Percentiles rank a stretch among this genome's conserved stretches.
These are phyloP conservation scores for Lepiota brunneoincarnata DNA, from an alignment of 768 basidiomycete species.

Conservation along the genomic window DNA sequence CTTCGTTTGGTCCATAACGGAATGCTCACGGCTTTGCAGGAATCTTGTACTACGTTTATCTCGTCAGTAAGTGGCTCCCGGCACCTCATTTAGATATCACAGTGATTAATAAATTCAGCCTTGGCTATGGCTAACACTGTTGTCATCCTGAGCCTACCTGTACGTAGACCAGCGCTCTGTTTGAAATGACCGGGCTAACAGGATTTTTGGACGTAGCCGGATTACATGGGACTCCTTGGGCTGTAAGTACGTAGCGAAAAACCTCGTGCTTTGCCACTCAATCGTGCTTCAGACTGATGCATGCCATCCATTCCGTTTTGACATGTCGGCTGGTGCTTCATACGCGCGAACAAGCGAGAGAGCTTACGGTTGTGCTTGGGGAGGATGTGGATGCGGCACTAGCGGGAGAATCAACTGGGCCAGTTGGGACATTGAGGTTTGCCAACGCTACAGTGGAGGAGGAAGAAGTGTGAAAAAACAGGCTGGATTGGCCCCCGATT, in stretches of 20 bases:
- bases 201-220: neutral
- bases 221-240: neutral
- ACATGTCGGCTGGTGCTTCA: slow-evolving; percentile 7
- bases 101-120: neutral
- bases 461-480: too few relatives aligned
- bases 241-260: neutral
- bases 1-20: too few relatives aligned
- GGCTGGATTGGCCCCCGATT: too few relatives aligned
- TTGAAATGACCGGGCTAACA: neutral
- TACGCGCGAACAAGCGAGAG: slow-evolving; percentile 1
- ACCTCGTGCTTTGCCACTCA: neutral
- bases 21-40: neutral
- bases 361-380: neutral
- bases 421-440: too few relatives aligned
- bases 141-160: neutral
- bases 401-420: too few relatives aligned
- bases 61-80: neutral
- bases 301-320: slow-evolving; percentile 8
- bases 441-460: too few relatives aligned
- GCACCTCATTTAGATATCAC: neutral
- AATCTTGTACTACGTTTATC: slow-evolving; percentile 9
- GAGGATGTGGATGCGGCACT: too few relatives aligned
- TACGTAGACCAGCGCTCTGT: neutral
- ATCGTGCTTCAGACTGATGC: slow-evolving; percentile 2
- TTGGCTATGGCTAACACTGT: neutral